Evolutionary conservation across 345 rosid species (phyloP).

Genomic region (Geranium rotundifolium): DNA sequence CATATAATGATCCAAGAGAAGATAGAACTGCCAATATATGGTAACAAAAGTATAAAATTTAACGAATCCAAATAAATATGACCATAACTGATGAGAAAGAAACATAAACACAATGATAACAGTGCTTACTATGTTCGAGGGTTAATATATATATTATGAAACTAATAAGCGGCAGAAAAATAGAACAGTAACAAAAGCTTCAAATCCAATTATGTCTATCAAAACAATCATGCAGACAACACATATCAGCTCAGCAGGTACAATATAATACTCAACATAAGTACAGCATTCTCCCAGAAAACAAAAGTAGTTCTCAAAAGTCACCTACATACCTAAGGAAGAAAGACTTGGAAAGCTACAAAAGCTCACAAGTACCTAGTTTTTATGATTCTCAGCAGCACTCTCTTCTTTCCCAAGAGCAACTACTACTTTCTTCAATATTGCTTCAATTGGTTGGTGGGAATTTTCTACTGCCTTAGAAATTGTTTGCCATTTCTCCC

Average conservation of each 20-base stretch:
- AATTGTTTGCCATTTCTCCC: slow-evolving; percentile 81
- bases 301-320: background rate
- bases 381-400: slow-evolving; percentile 42
- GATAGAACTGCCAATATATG: too few relatives aligned
- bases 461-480: slow-evolving; percentile 86
- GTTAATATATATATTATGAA: too few relatives aligned
- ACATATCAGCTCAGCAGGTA: background rate
- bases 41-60: too few relatives aligned
- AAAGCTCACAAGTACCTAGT: slow-evolving; percentile 13
- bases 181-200: background rate
- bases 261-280: background rate
- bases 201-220: background rate
- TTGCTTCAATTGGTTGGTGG: slow-evolving; percentile 68
- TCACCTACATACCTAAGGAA: background rate
- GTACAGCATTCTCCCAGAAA: background rate
- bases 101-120: too few relatives aligned
- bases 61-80: too few relatives aligned
- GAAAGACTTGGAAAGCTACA: background rate
- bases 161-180: too few relatives aligned
- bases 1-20: too few relatives aligned
- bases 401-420: slow-evolving; percentile 71
- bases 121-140: too few relatives aligned
- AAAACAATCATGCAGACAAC: too few relatives aligned
- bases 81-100: too few relatives aligned
- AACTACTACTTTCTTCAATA: slow-evolving; percentile 62